A percentile compares a stretch with the other conserved stretches of the same genome.
These are phyloP conservation scores for Lasiosphaeria hispida DNA, from an alignment of 495 filamentous ascomycete species.

Conservation along the genomic window DNA sequence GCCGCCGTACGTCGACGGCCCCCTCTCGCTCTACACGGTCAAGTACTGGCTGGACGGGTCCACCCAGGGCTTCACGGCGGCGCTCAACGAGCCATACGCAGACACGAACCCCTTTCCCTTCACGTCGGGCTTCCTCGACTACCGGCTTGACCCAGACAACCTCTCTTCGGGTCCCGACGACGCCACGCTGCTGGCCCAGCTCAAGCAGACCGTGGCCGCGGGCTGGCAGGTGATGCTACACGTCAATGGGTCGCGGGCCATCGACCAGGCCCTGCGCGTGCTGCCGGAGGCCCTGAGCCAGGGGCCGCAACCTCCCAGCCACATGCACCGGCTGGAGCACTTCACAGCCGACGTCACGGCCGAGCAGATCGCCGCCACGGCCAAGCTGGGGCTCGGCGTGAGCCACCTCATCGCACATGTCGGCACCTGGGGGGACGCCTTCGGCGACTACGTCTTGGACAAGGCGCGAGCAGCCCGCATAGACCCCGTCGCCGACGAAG, in stretches of 20 bases:
- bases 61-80: slow-evolving; percentile 15
- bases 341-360: slow-evolving; percentile 12
- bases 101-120: background rate
- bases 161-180: background rate
- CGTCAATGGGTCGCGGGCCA: slow-evolving; percentile 10
- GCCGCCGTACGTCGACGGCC: slow-evolving; percentile 6
- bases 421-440: slow-evolving; percentile 9
- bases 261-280: slow-evolving; percentile 11
- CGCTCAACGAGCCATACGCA: slow-evolving; percentile 6
- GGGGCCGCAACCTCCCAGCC: background rate
- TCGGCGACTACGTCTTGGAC: slow-evolving; percentile 6
- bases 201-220: background rate
- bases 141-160: background rate
- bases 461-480: background rate
- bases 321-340: slow-evolving; percentile 16
- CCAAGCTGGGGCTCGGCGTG: slow-evolving; percentile 2
- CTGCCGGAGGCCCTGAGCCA: background rate
- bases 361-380: background rate
- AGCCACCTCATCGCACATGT: slow-evolving; percentile 18
- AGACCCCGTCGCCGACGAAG: slow-evolving; percentile 14
- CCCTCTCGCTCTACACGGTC: background rate
- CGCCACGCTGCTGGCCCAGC: background rate
- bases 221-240: slow-evolving; percentile 17
- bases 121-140: background rate
- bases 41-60: slow-evolving; percentile 19